Evolutionary conservation across 768 basidiomycete species (phyloP), one percentile per base, ranked within the genome.

Genomic region (Phylloporus arenicola): DNA sequence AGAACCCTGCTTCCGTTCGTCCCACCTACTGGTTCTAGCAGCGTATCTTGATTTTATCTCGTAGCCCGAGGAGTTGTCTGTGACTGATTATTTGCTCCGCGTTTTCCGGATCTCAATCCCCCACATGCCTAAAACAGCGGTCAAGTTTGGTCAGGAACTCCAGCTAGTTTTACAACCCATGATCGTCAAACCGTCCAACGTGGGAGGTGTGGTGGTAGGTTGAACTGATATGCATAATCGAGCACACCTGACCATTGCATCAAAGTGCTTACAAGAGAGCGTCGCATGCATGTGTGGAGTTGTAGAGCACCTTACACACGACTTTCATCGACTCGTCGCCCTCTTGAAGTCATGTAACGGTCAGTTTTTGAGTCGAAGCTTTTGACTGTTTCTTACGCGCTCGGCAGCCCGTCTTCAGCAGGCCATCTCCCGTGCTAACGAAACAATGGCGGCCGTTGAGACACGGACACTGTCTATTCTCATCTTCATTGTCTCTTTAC

Each of bases 271-370:
- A 29, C 92, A 94, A 71, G 96, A 97, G 68, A 82, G 83, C 12
- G 88, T 98, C 13, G 91, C 91, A 0, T 97, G 94, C 57, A 84
- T 95, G 72, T 95, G 93, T 63, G 79, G 81, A 0, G 87, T 88
- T 1, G 85, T 94, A 1, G 83, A 84, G 45, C 71, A 88, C 57
- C 75, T 98, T 16, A 97, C 96, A 0, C 88, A 90, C 52, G 92
- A 97, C 57, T 95, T 85, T 58, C 70, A 70, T 14, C 79, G 83
- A 31, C 75, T 97, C 16, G 79, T 92, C 22, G 84, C 82, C 30
- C 75, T 97, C 4, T 64, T 97, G 55, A 87, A 87, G 57, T 92
- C 90, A 0, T 94, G 91, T 68, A 88, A 92, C 59, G 75, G 92
- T 88, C 53, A 45, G 34, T 11, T 34, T 17, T 35, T 45, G 52